These are phyloP conservation scores for Botrytis medusae DNA, from an alignment of 2,329 filamentous ascomycete species.

Conservation along the genomic window DNA sequence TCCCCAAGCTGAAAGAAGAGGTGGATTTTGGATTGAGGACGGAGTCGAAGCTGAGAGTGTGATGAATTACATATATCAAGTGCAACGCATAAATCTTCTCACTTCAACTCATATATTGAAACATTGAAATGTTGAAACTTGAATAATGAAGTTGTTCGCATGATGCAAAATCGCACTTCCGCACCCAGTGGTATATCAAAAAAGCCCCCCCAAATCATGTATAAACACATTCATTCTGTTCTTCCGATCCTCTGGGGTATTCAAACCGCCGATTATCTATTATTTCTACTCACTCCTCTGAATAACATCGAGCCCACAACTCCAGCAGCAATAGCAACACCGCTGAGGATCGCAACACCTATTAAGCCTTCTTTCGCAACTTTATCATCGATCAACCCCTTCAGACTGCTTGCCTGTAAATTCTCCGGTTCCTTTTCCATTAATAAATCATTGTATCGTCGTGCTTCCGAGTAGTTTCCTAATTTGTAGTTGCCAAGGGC, in stretches of 20 bases:
- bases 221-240: not conserved
- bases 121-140: not conserved
- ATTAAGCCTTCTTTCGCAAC: slow-evolving; percentile 92
- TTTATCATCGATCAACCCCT: slow-evolving; percentile 89
- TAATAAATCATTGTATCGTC: slow-evolving; percentile 90
- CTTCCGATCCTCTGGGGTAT: not conserved
- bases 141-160: slow-evolving; percentile 1
- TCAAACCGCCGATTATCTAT: slow-evolving; percentile 26
- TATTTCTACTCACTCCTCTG: slow-evolving; percentile 65
- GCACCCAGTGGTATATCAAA: slow-evolving; percentile 34
- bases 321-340: slow-evolving; percentile 89
- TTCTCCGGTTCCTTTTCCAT: slow-evolving; percentile 90
- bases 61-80: not conserved
- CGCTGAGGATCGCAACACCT: slow-evolving; percentile 92
- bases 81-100: not conserved
- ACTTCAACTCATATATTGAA: not conserved
- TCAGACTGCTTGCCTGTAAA: slow-evolving; percentile 83
- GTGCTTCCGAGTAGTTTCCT: slow-evolving; percentile 92
- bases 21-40: not conserved
- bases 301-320: slow-evolving; percentile 86
- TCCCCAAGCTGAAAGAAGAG: not conserved
- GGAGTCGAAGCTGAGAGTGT: not conserved
- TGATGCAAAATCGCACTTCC: slow-evolving; percentile 15
- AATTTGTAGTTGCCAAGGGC: slow-evolving; percentile 98
- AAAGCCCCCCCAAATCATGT: slow-evolving; percentile 24